Evolutionary conservation across 805 yeast genomes (phyloP).

Genomic region (Hanseniaspora thailandica): DNA sequence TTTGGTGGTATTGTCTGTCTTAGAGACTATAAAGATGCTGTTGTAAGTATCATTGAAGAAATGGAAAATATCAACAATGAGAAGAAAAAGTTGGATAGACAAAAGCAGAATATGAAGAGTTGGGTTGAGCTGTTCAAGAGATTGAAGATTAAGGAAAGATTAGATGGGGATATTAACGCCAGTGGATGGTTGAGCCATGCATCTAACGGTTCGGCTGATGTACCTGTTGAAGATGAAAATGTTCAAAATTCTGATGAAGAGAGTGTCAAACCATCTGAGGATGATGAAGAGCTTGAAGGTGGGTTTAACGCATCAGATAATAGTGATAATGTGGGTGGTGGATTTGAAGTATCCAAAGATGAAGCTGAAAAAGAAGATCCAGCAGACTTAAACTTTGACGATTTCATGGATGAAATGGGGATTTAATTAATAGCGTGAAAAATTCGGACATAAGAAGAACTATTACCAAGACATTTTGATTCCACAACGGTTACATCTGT

Average conservation of each 20-base stretch:
- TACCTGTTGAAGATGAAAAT: background rate
- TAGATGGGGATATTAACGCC: slow-evolving; percentile 26
- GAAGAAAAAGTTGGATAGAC: slow-evolving; percentile 31
- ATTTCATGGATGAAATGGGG: slow-evolving; percentile 9
- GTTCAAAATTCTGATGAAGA: background rate
- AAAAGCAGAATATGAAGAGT: slow-evolving; percentile 36
- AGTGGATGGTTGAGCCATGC: slow-evolving; percentile 5
- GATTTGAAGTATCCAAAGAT: slow-evolving; percentile 3
- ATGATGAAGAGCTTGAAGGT: background rate
- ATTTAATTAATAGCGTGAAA: background rate
- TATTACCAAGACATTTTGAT: too few relatives aligned
- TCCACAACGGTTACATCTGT: background rate
- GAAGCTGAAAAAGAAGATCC: background rate
- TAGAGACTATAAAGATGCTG: slow-evolving; percentile 34
- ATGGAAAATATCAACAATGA: slow-evolving; percentile 23
- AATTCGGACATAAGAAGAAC: background rate
- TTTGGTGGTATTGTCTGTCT: slow-evolving; percentile 46
- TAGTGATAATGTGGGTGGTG: slow-evolving; percentile 2
- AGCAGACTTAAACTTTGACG: slow-evolving; percentile 1
- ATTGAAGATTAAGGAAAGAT: slow-evolving; percentile 27
- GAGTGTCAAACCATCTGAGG: background rate
- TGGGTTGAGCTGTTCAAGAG: slow-evolving; percentile 30
- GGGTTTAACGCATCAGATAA: background rate
- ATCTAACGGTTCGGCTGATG: background rate
- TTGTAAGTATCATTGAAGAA: slow-evolving; percentile 23